Conservation (phyloP, 345 rosid species). For the Nephelium lappaceum region DNA sequence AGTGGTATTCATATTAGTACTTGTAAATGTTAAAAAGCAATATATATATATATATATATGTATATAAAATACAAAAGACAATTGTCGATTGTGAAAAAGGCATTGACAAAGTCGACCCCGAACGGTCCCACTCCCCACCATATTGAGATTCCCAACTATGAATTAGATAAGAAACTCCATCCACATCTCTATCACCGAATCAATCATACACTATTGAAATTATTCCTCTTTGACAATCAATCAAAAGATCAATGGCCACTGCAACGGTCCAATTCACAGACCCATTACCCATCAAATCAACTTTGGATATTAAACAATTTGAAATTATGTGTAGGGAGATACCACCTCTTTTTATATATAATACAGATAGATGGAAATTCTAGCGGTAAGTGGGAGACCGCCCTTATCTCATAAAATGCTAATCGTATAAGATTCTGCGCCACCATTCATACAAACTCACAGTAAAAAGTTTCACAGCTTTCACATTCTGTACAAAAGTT, state of each 20-base stretch:
- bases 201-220: neutral
- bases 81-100: neutral
- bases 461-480: no score
- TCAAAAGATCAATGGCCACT: neutral
- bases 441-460: no score
- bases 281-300: neutral
- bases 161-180: conserved; percentile 14
- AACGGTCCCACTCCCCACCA: neutral
- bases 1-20: no score
- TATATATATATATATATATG: no score
- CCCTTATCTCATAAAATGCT: no score
- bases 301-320: neutral
- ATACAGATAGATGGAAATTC: no score
- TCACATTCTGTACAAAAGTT: no score
- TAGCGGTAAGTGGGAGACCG: no score
- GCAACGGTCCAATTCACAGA: conserved; percentile 3
- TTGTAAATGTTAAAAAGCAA: no score
- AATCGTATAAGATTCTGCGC: no score
- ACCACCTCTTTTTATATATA: neutral
- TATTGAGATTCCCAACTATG: conserved; percentile 13
- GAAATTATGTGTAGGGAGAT: neutral
- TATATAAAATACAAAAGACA: no score
- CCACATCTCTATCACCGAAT: neutral
- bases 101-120: neutral
- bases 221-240: neutral